Evolutionary conservation across 1,139 yeast species (phyloP), one percentile per base, ranked within the genome.

Genomic region (Saccharomyces hybrid): DNA sequence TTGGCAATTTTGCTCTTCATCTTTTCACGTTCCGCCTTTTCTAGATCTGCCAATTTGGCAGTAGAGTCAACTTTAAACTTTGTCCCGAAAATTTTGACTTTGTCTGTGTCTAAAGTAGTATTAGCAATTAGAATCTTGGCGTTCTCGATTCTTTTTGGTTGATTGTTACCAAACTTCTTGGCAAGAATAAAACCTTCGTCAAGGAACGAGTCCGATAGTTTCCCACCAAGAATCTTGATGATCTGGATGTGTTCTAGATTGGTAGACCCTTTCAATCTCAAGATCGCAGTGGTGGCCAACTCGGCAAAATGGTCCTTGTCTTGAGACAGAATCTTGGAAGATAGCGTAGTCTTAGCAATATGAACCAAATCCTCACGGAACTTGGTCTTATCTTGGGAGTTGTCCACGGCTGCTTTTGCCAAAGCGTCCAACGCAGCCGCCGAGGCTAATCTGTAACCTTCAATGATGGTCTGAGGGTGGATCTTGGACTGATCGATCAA

Each of bases 391-490:
- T 88, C 76, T 41, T 72, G 67, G 49, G 86, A 85, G 63, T 87
- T 81, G 70, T 93, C 95, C 34, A 87, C 83, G 1, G 98, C 91
- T 51, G 82, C 78, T 61, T 79, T 80, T 58, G 84, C 87, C 63
- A 93, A 78, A 3, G 96, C 93, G n/a, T 74, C 77, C 54, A 93
- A 74, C 1, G 99, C 96, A 16, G 90, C 89, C 55, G 78, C 78
- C 20, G 91, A 77, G 8, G 98, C 99, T 62, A 90, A 82, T 73
- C 99, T 80, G 73, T 79, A 93, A 56, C 99, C 99, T 71, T 90
- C 97, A 63, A 93, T 90, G 66, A 93, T 91, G 2, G 97, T 93
- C 73, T 93, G 99, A 34, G 99, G 99, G 72, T 95, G 99, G 58
- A 93, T 93, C 70, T 87, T 91, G n/a, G 63, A 62, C 70, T 86